Conservation (phyloP, 768 basidiomycete genomes). For the Pulveroboletus sp. region DNA sequence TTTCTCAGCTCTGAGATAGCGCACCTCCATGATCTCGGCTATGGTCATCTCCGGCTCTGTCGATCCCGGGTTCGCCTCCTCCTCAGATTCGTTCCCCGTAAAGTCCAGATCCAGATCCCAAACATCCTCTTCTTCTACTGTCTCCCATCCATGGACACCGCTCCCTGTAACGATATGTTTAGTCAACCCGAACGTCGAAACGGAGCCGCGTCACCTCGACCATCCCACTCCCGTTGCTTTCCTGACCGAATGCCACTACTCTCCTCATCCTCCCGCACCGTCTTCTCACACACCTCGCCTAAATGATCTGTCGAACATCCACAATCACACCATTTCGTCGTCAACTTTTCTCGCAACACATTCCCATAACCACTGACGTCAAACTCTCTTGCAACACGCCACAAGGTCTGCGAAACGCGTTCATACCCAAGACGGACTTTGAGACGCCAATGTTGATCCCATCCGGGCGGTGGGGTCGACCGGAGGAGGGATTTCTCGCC, state of each 20-base stretch:
- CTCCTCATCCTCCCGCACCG: constrained; percentile 66
- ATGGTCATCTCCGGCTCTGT: constrained; percentile 49
- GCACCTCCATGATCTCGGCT: constrained; percentile 69
- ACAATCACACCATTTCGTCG: constrained; percentile 76
- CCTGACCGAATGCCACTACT: constrained; percentile 54
- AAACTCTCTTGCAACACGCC: constrained; percentile 67
- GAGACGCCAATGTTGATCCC: constrained; percentile 53
- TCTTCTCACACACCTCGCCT: constrained; percentile 71
- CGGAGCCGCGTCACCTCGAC: constrained; percentile 42
- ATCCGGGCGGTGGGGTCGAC: constrained; percentile 36
- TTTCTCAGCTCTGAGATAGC: constrained; percentile 63
- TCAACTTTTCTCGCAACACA: constrained; percentile 66
- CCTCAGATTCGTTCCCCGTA: constrained; percentile 49
- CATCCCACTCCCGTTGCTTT: constrained; percentile 75
- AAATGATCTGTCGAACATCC: constrained; percentile 77
- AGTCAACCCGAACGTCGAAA: background rate
- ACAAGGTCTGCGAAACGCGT: constrained; percentile 56
- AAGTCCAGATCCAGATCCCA: constrained; percentile 73
- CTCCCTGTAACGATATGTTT: constrained; percentile 32
- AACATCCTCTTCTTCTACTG: constrained; percentile 69
- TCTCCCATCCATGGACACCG: constrained; percentile 70
- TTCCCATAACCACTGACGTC: constrained; percentile 68
- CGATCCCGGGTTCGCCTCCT: constrained; percentile 38
- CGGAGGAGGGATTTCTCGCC: constrained; percentile 32
- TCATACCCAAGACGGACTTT: constrained; percentile 65